phyloP scores from a whole-genome alignment of 768 basidiomycete genomes.

The Tulasnella sp. region DNA sequence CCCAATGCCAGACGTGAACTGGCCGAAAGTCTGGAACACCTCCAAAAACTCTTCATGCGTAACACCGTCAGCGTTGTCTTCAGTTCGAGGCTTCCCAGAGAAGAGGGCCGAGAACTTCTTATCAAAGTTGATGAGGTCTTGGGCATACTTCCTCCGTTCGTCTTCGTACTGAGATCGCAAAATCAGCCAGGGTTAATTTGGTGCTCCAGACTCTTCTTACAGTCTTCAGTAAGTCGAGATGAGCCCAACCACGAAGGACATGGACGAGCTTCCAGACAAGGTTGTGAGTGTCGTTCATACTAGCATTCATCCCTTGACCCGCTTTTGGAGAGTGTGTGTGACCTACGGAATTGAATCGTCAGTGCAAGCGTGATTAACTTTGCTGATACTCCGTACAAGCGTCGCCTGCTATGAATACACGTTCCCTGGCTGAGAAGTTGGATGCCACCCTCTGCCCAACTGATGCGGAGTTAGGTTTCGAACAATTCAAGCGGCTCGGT shows the following conservation, averaged over 20 bases:
- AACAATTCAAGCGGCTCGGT: background rate
- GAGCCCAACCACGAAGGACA: slow-evolving; percentile 55
- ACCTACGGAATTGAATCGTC: slow-evolving; percentile 2
- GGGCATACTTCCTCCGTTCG: slow-evolving; percentile 61
- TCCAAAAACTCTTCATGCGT: slow-evolving; percentile 50
- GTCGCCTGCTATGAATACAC: slow-evolving; percentile 74
- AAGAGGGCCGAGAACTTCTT: slow-evolving; percentile 62
- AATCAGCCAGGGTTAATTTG: background rate
- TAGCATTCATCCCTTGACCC: slow-evolving; percentile 64
- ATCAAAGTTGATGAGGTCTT: slow-evolving; percentile 71
- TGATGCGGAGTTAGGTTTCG: slow-evolving; percentile 33
- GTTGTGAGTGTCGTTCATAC: slow-evolving; percentile 73
- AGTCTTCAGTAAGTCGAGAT: slow-evolving; percentile 49
- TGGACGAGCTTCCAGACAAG: slow-evolving; percentile 65
- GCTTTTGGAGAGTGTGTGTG: slow-evolving; percentile 39
- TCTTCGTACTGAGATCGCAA: slow-evolving; percentile 52
- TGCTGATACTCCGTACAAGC: slow-evolving; percentile 54
- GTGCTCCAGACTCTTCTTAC: slow-evolving; percentile 38
- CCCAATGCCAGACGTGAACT: slow-evolving; percentile 53
- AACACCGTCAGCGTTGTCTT: slow-evolving; percentile 46
- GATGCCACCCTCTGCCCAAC: slow-evolving; percentile 75
- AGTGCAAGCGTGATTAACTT: background rate
- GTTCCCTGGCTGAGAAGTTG: slow-evolving; percentile 54
- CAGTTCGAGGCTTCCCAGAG: slow-evolving; percentile 60
- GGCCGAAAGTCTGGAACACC: slow-evolving; percentile 54